Base-by-base conservation (phyloP, 2,329 filamentous ascomycete genomes). In the Balansia obtecta region DNA sequence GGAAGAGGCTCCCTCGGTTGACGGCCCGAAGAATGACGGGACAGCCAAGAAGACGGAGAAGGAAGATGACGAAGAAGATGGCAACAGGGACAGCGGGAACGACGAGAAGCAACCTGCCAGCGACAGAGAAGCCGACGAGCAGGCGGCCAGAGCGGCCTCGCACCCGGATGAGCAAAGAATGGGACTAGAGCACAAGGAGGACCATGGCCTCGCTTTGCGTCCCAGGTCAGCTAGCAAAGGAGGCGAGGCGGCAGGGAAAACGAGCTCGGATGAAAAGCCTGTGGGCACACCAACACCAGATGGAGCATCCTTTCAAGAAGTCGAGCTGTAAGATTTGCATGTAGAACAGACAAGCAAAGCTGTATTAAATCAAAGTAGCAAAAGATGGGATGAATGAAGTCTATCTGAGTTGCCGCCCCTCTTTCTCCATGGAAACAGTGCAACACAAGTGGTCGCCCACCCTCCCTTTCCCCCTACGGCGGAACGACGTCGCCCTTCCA, bases 401-500 rank as follows among this genome's bases (percentile, higher is more conserved):
- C n/a, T n/a, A n/a, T n/a, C n/a, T n/a, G n/a, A n/a, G n/a, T n/a
- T n/a, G n/a, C n/a, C n/a, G n/a, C n/a, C n/a, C n/a, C n/a, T n/a
- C n/a, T n/a, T n/a, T n/a, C n/a, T n/a, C n/a, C n/a, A n/a, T n/a
- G n/a, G n/a, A n/a, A n/a, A n/a, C n/a, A n/a, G n/a, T n/a, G n/a
- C n/a, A n/a, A n/a, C n/a, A n/a, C n/a, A n/a, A n/a, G n/a, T n/a
- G n/a, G n/a, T n/a, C n/a, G n/a, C n/a, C n/a, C n/a, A n/a, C n/a
- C n/a, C n/a, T n/a, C n/a, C n/a, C n/a, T n/a, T n/a, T 12, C 40
- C 4, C 32, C 30, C 70, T 61, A 85, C 27, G 81, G 79, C 55
- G 71, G 60, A 38, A 85, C 69, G 63, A 85, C 82, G 53, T 79
- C 70, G 1, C 80, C 81, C 60, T 77, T 79, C 80, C 81, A 86